A percentile compares a stretch with the other conserved stretches of the same genome.
Evolutionary conservation across 768 basidiomycete genomes (phyloP).

Genomic region (Tremella yokohamensis): DNA sequence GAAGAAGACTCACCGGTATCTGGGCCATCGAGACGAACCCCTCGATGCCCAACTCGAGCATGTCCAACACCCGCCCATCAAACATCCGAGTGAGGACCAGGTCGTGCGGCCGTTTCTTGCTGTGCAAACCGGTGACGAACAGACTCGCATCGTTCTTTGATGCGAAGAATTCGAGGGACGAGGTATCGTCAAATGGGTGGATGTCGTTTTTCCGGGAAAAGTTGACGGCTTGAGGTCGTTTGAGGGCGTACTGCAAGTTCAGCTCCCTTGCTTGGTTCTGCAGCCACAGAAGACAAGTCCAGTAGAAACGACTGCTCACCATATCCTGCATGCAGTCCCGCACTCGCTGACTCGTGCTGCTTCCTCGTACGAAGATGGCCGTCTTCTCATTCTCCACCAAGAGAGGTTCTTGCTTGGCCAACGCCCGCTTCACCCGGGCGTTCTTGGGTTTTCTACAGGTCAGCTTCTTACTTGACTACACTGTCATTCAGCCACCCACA

Average conservation of each 20-base stretch:
- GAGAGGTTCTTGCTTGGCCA: slow-evolving; percentile 82
- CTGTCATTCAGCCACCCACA: slow-evolving; percentile 37
- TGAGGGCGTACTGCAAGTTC: slow-evolving; percentile 74
- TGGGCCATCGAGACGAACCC: slow-evolving; percentile 71
- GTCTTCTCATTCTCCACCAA: slow-evolving; percentile 75
- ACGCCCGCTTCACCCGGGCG: slow-evolving; percentile 84
- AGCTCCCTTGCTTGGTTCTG: neutral
- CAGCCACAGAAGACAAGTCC: neutral
- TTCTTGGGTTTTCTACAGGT: slow-evolving; percentile 81
- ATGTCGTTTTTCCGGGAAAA: slow-evolving; percentile 92
- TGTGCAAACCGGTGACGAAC: slow-evolving; percentile 84
- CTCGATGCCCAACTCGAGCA: slow-evolving; percentile 90
- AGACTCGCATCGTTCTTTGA: slow-evolving; percentile 89
- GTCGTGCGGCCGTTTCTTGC: slow-evolving; percentile 88
- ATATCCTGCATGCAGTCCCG: slow-evolving; percentile 82
- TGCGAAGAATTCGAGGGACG: slow-evolving; percentile 88
- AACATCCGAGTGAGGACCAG: slow-evolving; percentile 82
- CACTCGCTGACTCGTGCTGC: slow-evolving; percentile 75
- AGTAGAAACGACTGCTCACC: slow-evolving; percentile 55
- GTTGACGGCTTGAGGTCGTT: slow-evolving; percentile 81
- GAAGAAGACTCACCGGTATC: slow-evolving; percentile 65
- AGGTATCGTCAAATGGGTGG: slow-evolving; percentile 79
- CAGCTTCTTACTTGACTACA: slow-evolving; percentile 5
- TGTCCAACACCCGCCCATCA: slow-evolving; percentile 79
- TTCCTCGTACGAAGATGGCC: slow-evolving; percentile 84